Percentiles rank a stretch among this genome's conserved stretches.
These are phyloP conservation scores for Penicillium sp. DNA, from an alignment of 2,329 filamentous ascomycete genomes.

Conservation along the genomic window DNA sequence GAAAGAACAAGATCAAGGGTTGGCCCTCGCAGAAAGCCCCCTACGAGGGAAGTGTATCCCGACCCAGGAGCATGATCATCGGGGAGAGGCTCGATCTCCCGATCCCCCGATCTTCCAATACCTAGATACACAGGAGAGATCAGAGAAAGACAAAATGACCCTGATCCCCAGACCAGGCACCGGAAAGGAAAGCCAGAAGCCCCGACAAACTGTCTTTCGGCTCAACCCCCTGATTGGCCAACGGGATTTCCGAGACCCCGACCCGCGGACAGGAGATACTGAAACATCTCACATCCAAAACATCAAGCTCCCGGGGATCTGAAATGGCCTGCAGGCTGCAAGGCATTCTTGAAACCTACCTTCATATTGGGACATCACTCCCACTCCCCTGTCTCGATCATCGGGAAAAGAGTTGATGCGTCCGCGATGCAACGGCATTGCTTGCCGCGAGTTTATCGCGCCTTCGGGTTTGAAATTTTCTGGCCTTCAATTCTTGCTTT, in stretches of 20 bases:
- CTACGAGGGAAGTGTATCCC: not conserved
- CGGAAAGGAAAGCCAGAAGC: not conserved
- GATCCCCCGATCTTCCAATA: not conserved
- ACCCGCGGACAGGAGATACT: conserved; percentile 4
- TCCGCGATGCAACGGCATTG: conserved; percentile 17
- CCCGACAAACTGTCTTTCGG: not conserved
- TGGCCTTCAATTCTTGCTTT: not conserved
- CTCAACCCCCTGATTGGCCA: conserved; percentile 7
- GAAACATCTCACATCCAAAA: conserved; percentile 12
- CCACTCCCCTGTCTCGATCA: conserved; percentile 7
- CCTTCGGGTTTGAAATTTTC: conserved; percentile 8
- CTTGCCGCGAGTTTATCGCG: conserved; percentile 11
- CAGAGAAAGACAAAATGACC: not conserved
- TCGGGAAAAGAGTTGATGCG: conserved; percentile 6
- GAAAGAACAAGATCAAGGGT: not conserved
- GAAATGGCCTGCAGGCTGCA: conserved; percentile 20
- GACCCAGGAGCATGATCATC: not conserved
- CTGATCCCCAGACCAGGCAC: not conserved
- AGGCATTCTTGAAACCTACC: conserved; percentile 27
- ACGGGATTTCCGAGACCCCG: conserved; percentile 1
- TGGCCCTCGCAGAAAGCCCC: conserved; percentile 6
- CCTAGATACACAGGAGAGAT: not conserved
- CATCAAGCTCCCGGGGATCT: conserved; percentile 7
- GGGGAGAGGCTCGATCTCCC: not conserved
- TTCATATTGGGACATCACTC: conserved; percentile 17